Evolutionary conservation across 257 asterid species (phyloP).

Genomic region (Coffea eugenioides): DNA sequence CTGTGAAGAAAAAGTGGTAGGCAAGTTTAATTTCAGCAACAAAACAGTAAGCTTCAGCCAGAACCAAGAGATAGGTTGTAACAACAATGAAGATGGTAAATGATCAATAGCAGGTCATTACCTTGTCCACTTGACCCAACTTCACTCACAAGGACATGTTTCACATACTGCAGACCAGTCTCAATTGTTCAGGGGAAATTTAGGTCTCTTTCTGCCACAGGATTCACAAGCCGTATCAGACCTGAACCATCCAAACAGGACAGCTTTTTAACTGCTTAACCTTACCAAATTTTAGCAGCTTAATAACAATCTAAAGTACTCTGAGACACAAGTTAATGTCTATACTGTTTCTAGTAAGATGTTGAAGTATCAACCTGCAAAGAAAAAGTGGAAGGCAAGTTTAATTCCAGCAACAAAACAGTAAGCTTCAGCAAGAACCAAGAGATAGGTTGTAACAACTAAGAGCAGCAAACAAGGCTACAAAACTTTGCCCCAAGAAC

Average conservation of each 20-base stretch:
- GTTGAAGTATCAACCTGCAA: too few species aligned
- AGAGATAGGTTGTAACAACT: too few species aligned
- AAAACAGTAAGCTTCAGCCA: neutral
- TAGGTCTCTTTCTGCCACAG: neutral
- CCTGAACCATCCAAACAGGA: neutral
- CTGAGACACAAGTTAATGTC: neutral
- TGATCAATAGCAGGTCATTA: neutral
- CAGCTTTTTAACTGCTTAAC: neutral
- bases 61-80: too few species aligned
- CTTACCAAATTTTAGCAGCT: neutral
- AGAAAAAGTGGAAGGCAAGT: neutral
- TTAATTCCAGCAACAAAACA: neutral
- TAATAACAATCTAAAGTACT: neutral
- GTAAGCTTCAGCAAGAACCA: neutral
- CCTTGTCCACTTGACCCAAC: neutral
- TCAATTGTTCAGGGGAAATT: too few species aligned
- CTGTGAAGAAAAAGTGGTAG: neutral
- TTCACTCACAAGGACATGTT: neutral
- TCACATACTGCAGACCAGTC: neutral
- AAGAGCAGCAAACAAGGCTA: neutral
- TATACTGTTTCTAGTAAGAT: neutral
- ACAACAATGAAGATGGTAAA: too few species aligned
- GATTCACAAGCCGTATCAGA: neutral
- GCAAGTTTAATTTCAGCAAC: neutral
- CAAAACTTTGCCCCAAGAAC: neutral